Evolutionary conservation across 768 basidiomycete species (phyloP).

Genomic region (Leccinum disarticulatum): DNA sequence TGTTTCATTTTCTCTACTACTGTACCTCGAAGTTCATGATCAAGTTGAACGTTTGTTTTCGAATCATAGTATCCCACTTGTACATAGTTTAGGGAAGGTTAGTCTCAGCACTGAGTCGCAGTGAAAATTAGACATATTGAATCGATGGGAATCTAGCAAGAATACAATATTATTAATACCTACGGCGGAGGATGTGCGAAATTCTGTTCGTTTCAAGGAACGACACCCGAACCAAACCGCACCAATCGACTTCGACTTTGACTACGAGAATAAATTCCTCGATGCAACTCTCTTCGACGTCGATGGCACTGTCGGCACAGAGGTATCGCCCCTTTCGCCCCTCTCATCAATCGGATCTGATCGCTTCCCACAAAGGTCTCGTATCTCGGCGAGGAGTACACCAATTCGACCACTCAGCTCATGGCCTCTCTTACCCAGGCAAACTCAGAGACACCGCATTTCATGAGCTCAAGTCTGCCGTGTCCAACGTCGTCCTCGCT

Average conservation of each 20-base stretch:
- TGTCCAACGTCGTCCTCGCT: conserved; percentile 92
- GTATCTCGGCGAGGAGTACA: conserved; percentile 78
- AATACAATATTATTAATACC: no score
- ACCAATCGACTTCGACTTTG: conserved; percentile 81
- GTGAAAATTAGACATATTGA: no score
- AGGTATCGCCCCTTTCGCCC: conserved; percentile 49
- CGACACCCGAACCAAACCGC: no score
- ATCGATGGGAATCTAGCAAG: no score
- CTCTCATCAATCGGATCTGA: conserved; percentile 14
- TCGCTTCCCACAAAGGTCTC: conserved; percentile 56
- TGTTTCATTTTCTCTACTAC: no score
- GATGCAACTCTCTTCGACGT: conserved; percentile 52
- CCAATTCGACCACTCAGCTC: conserved; percentile 88
- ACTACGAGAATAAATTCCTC: conserved; percentile 19
- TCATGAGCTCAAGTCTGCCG: conserved; percentile 79
- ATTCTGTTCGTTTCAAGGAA: no score
- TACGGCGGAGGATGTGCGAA: no score
- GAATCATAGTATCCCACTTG: no score
- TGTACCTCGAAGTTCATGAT: no score
- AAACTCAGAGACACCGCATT: conserved; percentile 88
- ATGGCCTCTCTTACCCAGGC: conserved; percentile 86
- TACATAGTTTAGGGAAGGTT: no score
- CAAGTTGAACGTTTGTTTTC: no score
- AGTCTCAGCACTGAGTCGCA: no score
- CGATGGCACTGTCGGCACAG: conserved; percentile 76